phyloP scores from a whole-genome alignment of 225 moss, liverwort and hornwort species.

The Bryum argenteum region DNA sequence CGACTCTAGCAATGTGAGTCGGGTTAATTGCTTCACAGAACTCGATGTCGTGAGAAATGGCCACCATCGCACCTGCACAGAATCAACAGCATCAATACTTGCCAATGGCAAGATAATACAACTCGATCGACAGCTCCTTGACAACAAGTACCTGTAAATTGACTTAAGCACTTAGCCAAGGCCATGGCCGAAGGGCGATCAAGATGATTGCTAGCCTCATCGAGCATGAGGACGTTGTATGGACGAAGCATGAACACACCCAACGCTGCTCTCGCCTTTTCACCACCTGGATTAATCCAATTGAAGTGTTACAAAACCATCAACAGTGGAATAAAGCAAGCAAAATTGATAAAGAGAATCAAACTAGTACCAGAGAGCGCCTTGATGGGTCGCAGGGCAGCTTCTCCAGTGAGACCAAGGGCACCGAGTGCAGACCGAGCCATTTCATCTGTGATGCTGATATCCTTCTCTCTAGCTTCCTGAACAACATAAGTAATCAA shows the following conservation, averaged over 20 bases:
- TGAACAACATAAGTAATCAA: slow-evolving; percentile 28
- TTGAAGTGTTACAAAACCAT: slow-evolving; percentile 1
- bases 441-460: slow-evolving; percentile 80
- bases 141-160: slow-evolving; percentile 58
- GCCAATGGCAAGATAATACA: neutral
- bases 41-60: slow-evolving; percentile 91
- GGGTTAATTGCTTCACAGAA: slow-evolving; percentile 91
- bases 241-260: slow-evolving; percentile 98
- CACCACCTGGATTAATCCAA: slow-evolving; percentile 62
- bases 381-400: slow-evolving; percentile 79
- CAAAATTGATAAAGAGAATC: no score
- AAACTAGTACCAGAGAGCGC: slow-evolving; percentile 78
- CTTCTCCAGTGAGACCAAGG: slow-evolving; percentile 91
- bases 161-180: slow-evolving; percentile 83
- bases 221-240: slow-evolving; percentile 89
- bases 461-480: slow-evolving; percentile 89
- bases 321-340: neutral
- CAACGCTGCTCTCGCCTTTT: slow-evolving; percentile 93
- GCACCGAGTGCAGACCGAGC: slow-evolving; percentile 91
- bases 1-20: slow-evolving; percentile 85
- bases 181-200: slow-evolving; percentile 95
- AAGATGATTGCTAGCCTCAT: slow-evolving; percentile 98
- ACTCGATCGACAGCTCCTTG: neutral
- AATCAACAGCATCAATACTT: slow-evolving; percentile 11
- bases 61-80: slow-evolving; percentile 83